Evolutionary conservation across 225 moss, liverwort and hornwort genomes (phyloP).

Genomic region (Polytrichum commune): DNA sequence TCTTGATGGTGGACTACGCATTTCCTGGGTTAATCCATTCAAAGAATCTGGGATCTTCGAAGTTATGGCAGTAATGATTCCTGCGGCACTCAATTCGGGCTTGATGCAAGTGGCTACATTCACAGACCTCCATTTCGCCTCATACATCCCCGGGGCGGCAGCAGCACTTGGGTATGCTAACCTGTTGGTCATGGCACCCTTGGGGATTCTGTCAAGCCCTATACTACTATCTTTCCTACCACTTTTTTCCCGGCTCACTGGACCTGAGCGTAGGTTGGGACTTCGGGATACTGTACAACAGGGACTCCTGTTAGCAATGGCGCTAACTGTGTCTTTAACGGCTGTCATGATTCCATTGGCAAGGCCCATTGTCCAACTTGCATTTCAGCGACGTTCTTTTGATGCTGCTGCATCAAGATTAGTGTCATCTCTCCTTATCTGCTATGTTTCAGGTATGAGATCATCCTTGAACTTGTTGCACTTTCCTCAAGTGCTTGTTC

Average conservation of each 20-base stretch:
- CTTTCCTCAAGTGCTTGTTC: no score
- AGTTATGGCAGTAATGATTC: constrained; percentile 79
- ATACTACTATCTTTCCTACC: constrained; percentile 77
- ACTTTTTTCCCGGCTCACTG: constrained; percentile 70
- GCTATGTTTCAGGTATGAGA: constrained; percentile 59
- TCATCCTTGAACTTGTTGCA: background rate
- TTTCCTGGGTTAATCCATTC: constrained; percentile 39
- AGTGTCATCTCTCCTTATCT: constrained; percentile 85
- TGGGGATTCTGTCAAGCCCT: constrained; percentile 90
- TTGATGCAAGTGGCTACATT: constrained; percentile 93
- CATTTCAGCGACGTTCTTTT: constrained; percentile 77
- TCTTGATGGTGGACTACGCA: constrained; percentile 34
- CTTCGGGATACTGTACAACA: constrained; percentile 79
- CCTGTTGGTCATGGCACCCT: constrained; percentile 88
- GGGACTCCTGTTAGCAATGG: constrained; percentile 69
- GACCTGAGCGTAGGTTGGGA: constrained; percentile 39
- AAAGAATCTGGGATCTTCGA: constrained; percentile 64
- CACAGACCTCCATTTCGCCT: constrained; percentile 94
- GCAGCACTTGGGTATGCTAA: constrained; percentile 94
- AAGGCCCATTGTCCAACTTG: constrained; percentile 68
- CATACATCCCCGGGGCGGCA: constrained; percentile 90
- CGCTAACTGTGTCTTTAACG: constrained; percentile 68
- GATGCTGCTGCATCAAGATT: constrained; percentile 62
- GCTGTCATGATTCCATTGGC: constrained; percentile 76
- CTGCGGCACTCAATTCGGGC: constrained; percentile 82